These are phyloP conservation scores for Wickerhamiella nectarea DNA, from an alignment of 805 yeast species.

Conservation along the genomic window DNA sequence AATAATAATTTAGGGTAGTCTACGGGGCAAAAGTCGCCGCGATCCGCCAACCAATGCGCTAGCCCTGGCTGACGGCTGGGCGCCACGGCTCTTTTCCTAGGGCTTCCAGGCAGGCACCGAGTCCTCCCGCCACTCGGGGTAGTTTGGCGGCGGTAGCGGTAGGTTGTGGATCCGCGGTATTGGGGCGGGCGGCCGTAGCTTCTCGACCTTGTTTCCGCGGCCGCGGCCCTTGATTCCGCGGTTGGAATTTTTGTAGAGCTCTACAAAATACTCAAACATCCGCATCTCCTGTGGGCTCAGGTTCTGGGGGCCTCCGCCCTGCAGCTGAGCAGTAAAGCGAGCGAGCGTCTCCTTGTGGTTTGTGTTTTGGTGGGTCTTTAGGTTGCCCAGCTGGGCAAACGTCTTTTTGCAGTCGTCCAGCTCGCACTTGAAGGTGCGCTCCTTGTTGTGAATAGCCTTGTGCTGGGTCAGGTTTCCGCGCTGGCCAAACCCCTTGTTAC, in stretches of 20 bases:
- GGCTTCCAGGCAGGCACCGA: neutral
- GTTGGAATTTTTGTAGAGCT: constrained; percentile 74
- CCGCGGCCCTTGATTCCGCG: constrained; percentile 91
- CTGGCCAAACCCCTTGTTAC: constrained; percentile 68
- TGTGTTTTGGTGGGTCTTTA: constrained; percentile 87
- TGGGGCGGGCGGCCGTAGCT: neutral
- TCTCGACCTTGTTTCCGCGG: constrained; percentile 28
- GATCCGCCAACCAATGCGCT: too few species aligned
- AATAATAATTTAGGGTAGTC: too few species aligned
- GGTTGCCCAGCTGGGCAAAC: constrained; percentile 83
- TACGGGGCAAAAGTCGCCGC: too few species aligned
- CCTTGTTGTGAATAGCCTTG: constrained; percentile 61
- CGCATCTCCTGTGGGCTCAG: constrained; percentile 41
- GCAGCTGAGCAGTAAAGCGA: constrained; percentile 40
- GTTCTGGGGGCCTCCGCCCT: constrained; percentile 19
- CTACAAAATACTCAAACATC: constrained; percentile 62
- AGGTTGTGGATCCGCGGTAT: neutral
- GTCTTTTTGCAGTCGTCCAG: constrained; percentile 71
- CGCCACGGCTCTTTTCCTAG: too few species aligned
- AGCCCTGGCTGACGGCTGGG: too few species aligned
- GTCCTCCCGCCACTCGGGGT: neutral
- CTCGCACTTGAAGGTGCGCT: constrained; percentile 66
- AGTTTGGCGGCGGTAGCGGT: neutral
- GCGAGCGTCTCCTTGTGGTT: constrained; percentile 66
- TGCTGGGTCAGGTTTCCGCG: constrained; percentile 91